Evolutionary conservation across 805 yeast genomes (phyloP).

Genomic region (Candida hungchunana): DNA sequence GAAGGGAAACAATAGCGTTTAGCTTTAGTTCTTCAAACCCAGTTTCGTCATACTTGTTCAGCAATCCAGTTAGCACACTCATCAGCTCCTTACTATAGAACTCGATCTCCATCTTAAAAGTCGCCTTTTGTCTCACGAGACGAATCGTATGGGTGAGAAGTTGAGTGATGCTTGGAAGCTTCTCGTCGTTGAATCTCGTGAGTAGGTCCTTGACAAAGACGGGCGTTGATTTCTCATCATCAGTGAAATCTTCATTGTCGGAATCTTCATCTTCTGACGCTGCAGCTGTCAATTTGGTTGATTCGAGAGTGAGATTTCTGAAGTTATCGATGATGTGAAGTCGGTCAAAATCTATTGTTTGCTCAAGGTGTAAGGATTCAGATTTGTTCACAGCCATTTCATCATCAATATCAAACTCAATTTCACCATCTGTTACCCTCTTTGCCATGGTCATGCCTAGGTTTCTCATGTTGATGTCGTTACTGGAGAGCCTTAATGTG

Average conservation of each 20-base stretch:
- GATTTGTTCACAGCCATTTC: conserved; percentile 5
- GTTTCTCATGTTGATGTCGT: conserved; percentile 39
- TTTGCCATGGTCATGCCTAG: conserved; percentile 61
- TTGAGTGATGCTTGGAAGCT: conserved; percentile 35
- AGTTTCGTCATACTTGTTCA: conserved; percentile 51
- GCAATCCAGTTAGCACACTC: conserved; percentile 45
- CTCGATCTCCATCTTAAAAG: conserved; percentile 55
- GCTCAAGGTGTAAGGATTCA: conserved; percentile 3
- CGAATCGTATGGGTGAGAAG: conserved; percentile 46
- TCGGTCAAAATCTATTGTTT: conserved; percentile 12
- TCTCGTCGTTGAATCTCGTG: conserved; percentile 45
- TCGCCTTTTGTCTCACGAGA: conserved; percentile 60
- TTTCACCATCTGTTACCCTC: conserved; percentile 29
- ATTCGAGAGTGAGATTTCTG: conserved; percentile 7
- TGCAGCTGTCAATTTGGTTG: conserved; percentile 9
- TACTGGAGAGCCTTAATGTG: conserved; percentile 51
- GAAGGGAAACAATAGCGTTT: conserved; percentile 59
- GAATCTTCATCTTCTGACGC: conserved; percentile 28
- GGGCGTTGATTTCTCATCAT: conserved; percentile 41
- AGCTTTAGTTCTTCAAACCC: conserved; percentile 63
- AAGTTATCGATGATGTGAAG: conserved; percentile 14
- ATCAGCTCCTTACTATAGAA: conserved; percentile 55
- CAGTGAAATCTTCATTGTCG: conserved; percentile 29
- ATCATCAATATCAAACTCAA: conserved; percentile 29
- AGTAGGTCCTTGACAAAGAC: conserved; percentile 75